Percentiles rank a stretch among this genome's conserved stretches.
These are phyloP conservation scores for Colletotrichum somersetense DNA, from an alignment of 2,329 filamentous ascomycete species.

Conservation along the genomic window DNA sequence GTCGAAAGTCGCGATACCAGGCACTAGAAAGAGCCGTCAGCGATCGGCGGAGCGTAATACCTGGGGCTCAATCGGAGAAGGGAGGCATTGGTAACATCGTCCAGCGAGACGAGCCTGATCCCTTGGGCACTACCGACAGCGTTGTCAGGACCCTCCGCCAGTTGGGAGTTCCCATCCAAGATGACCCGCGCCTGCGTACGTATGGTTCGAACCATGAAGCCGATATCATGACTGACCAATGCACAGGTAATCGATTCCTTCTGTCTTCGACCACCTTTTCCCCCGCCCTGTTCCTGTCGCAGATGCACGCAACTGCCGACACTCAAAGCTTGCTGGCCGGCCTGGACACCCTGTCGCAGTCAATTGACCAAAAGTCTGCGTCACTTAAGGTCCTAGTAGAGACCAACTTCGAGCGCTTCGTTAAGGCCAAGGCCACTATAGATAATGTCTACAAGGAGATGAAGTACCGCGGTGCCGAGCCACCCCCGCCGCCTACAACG, in stretches of 20 bases:
- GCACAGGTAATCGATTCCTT: constrained; percentile 88
- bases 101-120: constrained; percentile 92
- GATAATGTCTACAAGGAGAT: constrained; percentile 99
- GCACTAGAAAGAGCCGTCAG: constrained; percentile 83
- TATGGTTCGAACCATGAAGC: constrained; percentile 43
- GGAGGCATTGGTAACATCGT: constrained; percentile 82
- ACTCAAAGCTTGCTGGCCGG: constrained; percentile 85
- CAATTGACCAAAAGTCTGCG: constrained; percentile 97
- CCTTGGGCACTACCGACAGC: constrained; percentile 87
- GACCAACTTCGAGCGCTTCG: constrained; percentile 98
- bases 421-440: constrained; percentile 96
- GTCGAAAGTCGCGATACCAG: constrained; percentile 84
- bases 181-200: constrained; percentile 82
- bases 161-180: constrained; percentile 83
- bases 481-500: constrained; percentile 53
- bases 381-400: constrained; percentile 97
- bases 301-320: constrained; percentile 88
- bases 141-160: constrained; percentile 85
- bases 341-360: constrained; percentile 86
- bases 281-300: constrained; percentile 89
- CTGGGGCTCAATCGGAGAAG: constrained; percentile 74
- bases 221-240: constrained; percentile 25
- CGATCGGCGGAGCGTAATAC: constrained; percentile 73
- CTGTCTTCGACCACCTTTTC: constrained; percentile 97
- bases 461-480: constrained; percentile 77